phyloP scores from a whole-genome alignment of 768 basidiomycete species.

The Panellus pusillus region DNA sequence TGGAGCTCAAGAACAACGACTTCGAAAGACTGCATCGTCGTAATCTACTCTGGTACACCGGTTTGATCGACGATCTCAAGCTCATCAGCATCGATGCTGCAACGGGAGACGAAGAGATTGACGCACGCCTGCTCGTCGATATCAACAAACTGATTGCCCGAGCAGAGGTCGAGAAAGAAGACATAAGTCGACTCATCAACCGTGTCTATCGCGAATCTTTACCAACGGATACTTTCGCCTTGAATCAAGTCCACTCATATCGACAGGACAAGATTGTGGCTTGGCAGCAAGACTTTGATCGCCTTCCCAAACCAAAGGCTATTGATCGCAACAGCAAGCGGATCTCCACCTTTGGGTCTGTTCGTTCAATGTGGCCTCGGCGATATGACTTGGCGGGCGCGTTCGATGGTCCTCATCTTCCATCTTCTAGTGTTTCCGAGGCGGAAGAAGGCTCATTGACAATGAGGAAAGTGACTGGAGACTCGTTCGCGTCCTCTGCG shows the following conservation, averaged over 20 bases:
- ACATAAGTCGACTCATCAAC: conserved; percentile 73
- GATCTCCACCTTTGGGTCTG: conserved; percentile 64
- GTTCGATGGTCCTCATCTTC: conserved; percentile 53
- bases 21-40: conserved; percentile 74
- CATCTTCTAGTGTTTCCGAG: conserved; percentile 72
- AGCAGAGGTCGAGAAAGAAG: conserved; percentile 73
- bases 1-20: conserved; percentile 90
- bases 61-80: conserved; percentile 72
- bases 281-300: conserved; percentile 95
- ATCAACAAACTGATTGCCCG: conserved; percentile 67
- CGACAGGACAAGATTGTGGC: conserved; percentile 93
- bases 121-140: conserved; percentile 59
- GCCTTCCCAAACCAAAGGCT: conserved; percentile 71
- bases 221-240: conserved; percentile 81
- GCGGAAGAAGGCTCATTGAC: conserved; percentile 61
- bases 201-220: conserved; percentile 77
- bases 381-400: conserved; percentile 54
- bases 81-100: conserved; percentile 76
- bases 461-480: conserved; percentile 48
- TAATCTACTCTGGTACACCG: conserved; percentile 74
- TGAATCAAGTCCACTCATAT: conserved; percentile 82
- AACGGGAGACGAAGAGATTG: conserved; percentile 74
- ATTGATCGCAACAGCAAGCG: conserved; percentile 53
- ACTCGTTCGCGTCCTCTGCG: conserved; percentile 62
- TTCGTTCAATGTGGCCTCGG: conserved; percentile 72